Evolutionary conservation across 768 basidiomycete species (phyloP).

Genomic region (Panaeolus cyanescens): DNA sequence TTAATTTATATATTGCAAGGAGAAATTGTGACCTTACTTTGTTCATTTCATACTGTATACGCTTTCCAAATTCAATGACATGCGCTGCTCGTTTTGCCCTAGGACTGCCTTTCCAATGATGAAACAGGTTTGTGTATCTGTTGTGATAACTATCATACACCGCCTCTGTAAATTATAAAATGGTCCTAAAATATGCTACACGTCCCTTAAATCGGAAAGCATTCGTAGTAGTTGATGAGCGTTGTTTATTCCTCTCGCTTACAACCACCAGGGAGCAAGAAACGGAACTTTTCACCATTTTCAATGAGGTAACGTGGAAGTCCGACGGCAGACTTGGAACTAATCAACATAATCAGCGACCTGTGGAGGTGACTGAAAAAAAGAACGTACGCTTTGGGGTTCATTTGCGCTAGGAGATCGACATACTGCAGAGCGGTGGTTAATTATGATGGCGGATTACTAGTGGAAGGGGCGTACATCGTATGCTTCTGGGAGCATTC

Average conservation of each 20-base stretch:
- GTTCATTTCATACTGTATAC: neutral
- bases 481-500: constrained; percentile 66
- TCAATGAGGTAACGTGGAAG: constrained; percentile 54
- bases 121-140: no score
- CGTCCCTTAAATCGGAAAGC: neutral
- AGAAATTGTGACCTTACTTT: neutral
- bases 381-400: constrained; percentile 47
- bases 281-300: constrained; percentile 49
- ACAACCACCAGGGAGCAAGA: constrained; percentile 59
- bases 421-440: constrained; percentile 39
- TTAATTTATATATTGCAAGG: neutral
- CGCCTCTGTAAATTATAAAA: neutral
- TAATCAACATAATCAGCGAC: constrained; percentile 11
- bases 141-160: neutral
- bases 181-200: neutral
- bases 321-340: constrained; percentile 48
- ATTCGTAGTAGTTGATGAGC: neutral
- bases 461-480: constrained; percentile 35
- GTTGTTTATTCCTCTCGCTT: constrained; percentile 28
- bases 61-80: neutral
- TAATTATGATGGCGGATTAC: neutral
- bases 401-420: constrained; percentile 54
- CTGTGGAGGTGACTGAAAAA: neutral
- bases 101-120: no score
- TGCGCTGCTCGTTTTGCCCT: neutral